Evolutionary conservation across 73 alveolate species (phyloP).

Genomic region (Paramecium tetraurelia): DNA sequence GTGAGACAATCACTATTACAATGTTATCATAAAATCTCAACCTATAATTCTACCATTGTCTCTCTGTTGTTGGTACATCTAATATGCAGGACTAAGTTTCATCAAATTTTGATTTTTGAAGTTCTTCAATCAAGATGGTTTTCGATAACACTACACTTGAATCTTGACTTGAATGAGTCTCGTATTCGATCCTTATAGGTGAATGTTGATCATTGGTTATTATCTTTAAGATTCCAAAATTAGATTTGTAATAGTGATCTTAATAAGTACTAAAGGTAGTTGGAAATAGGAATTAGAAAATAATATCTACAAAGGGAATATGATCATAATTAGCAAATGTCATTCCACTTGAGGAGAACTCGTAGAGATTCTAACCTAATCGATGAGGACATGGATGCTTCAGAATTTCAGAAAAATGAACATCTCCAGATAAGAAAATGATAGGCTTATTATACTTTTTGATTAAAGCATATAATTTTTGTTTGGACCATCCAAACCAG

Average conservation of each 20-base stretch:
- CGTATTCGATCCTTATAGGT: neutral
- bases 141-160: neutral
- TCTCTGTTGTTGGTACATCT: neutral
- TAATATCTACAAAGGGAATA: neutral
- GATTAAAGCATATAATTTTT: slow-evolving; percentile 57
- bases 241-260: neutral
- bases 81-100: slow-evolving; percentile 6
- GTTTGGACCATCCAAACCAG: slow-evolving; percentile 56
- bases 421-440: slow-evolving; percentile 79
- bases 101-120: neutral
- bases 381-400: slow-evolving; percentile 58
- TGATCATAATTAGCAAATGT: slow-evolving; percentile 65
- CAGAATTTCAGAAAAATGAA: slow-evolving; percentile 73
- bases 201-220: neutral
- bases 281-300: neutral
- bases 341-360: slow-evolving; percentile 80
- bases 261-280: neutral
- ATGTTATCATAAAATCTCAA: neutral
- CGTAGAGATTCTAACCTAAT: slow-evolving; percentile 65
- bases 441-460: slow-evolving; percentile 62
- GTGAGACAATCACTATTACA: neutral
- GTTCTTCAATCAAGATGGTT: neutral
- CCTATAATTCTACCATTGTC: neutral
- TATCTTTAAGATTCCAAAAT: slow-evolving; percentile 1
- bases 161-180: neutral